phyloP scores from a whole-genome alignment of 805 yeast genomes.

The Nakazawaea ambrosiae region DNA sequence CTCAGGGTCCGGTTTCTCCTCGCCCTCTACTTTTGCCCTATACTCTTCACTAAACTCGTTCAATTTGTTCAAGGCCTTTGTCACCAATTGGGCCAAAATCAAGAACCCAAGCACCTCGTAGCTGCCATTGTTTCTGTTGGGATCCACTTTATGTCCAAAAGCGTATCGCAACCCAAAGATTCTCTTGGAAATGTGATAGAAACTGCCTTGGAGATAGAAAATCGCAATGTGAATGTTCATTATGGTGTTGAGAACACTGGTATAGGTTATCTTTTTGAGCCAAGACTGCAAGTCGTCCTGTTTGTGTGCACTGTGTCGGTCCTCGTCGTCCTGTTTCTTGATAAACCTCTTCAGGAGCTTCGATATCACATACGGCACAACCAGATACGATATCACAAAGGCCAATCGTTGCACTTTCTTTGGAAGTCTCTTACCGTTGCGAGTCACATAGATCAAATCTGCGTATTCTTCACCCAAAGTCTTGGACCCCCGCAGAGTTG shows the following conservation, averaged over 20 bases:
- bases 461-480: conserved; percentile 95
- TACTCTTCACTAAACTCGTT: conserved; percentile 16
- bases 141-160: conserved; percentile 53
- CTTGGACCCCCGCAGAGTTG: conserved; percentile 69
- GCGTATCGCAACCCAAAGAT: conserved; percentile 76
- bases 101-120: conserved; percentile 72
- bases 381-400: conserved; percentile 52
- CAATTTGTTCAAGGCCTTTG: conserved; percentile 34
- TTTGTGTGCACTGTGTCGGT: conserved; percentile 15
- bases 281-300: conserved; percentile 12
- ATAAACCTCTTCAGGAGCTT: conserved; percentile 14
- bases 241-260: conserved; percentile 37
- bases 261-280: conserved; percentile 28
- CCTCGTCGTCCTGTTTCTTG: conserved; percentile 12
- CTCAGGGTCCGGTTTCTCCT: conserved; percentile 10
- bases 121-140: conserved; percentile 39
- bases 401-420: conserved; percentile 37
- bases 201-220: conserved; percentile 78
- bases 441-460: conserved; percentile 60
- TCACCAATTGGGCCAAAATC: conserved; percentile 44
- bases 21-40: conserved; percentile 11
- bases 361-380: conserved; percentile 50
- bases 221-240: conserved; percentile 70
- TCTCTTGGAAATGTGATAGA: conserved; percentile 72
- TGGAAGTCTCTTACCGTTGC: conserved; percentile 46